phyloP scores from a whole-genome alignment of 768 basidiomycete genomes.

The Lactarius sanguifluus region DNA sequence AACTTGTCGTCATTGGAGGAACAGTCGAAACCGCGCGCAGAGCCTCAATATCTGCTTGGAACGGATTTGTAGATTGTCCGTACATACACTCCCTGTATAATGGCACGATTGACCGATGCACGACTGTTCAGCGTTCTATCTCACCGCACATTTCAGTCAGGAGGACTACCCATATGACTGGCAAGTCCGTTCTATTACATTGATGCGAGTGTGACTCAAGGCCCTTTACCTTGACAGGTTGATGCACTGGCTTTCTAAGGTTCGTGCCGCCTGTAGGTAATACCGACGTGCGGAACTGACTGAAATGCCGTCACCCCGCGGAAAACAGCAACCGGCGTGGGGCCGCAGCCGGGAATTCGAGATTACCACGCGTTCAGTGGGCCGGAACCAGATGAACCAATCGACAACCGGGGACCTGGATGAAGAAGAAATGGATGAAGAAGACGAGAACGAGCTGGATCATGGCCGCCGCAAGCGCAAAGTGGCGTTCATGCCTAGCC shows the following conservation, averaged over 20 bases:
- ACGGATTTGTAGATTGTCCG: slow-evolving; percentile 85
- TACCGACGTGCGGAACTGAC: slow-evolving; percentile 4
- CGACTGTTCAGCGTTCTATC: slow-evolving; percentile 64
- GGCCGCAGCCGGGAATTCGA: slow-evolving; percentile 86
- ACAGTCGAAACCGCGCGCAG: slow-evolving; percentile 85
- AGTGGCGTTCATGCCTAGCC: slow-evolving; percentile 83
- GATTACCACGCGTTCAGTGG: slow-evolving; percentile 76
- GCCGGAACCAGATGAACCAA: slow-evolving; percentile 62
- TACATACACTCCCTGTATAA: slow-evolving; percentile 9
- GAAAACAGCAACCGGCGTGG: slow-evolving; percentile 82
- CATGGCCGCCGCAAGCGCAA: slow-evolving; percentile 73
- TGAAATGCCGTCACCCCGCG: slow-evolving; percentile 13
- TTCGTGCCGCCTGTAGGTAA: slow-evolving; percentile 33
- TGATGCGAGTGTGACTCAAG: slow-evolving; percentile 16
- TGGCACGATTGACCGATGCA: slow-evolving; percentile 24
- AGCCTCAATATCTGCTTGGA: slow-evolving; percentile 83
- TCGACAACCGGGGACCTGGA: slow-evolving; percentile 75
- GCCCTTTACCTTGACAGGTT: slow-evolving; percentile 49
- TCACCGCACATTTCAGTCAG: slow-evolving; percentile 85
- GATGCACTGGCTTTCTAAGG: slow-evolving; percentile 89
- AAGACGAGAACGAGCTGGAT: slow-evolving; percentile 58
- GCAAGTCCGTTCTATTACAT: slow-evolving; percentile 39
- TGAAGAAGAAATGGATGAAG: slow-evolving; percentile 64
- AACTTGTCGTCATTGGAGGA: slow-evolving; percentile 88
- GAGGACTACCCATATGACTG: slow-evolving; percentile 89